Base-by-base conservation (phyloP, 2,329 filamentous ascomycete genomes). In the Aspergillus felis region DNA sequence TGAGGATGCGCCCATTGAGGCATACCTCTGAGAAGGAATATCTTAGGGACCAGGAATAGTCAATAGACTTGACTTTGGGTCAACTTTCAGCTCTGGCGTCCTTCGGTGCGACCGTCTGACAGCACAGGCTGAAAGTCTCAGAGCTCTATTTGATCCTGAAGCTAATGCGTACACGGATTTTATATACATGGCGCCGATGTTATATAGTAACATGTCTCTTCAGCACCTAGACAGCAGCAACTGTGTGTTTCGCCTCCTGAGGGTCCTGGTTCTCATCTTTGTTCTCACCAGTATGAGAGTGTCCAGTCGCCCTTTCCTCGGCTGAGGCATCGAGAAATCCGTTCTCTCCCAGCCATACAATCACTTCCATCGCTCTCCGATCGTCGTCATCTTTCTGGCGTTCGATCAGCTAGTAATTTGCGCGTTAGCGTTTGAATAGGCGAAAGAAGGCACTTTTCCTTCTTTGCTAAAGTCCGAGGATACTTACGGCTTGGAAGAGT, bases 351-450 rank as follows among this genome's bases (percentile, higher is more conserved):
- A 80, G 63, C 68, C 68, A 74, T 53, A 66, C 60, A 56, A 80
- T 79, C 46, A 72, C 73, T 59, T 74, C 69, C 72, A 79, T 75
- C 10, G 75, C 68, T 46, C 68, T 72, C 49, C 69, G 73, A 54
- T 76, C 67, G 38, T 77, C 74, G 29, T 79, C 76, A 55, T 76
- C 71, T 53, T 72, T 71, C 63, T 79, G 74, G 51, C 72, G 74
- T 35, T 72, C 74, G 46, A 79, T 62, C 55, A 80, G 71, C 74
- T 78, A 53, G 25, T 22, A 6, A 47, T 12, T 24, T 6, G 35
- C n/a, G 14, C 27, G 12, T 55, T 52, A 48, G 41, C 22, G 3
- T 50, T 17, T 38, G 14, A 17, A 38, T 17, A 7, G 32, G 5
- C 14, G 5, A 17, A 38, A 38, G 14, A 38, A 38, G 14, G 14